These are phyloP conservation scores for Aspergillus thermomutatus DNA, from an alignment of 2,329 filamentous ascomycete genomes.

Conservation along the genomic window DNA sequence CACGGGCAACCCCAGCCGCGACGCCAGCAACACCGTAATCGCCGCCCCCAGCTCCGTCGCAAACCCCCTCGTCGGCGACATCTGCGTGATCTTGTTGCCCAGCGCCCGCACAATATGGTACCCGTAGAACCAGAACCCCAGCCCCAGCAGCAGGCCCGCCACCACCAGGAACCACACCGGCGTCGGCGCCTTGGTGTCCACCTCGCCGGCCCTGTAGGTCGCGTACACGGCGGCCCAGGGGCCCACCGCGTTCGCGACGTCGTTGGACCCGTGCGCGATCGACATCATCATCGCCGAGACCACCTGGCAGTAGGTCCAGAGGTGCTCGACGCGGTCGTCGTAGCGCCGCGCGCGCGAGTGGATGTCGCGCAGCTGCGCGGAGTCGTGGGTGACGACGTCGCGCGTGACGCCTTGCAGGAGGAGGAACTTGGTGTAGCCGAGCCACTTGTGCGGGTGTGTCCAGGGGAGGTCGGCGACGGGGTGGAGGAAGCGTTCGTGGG, in stretches of 20 bases:
- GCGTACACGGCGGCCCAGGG: slow-evolving; percentile 40
- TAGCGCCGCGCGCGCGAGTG: slow-evolving; percentile 43
- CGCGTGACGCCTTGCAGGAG: slow-evolving; percentile 45
- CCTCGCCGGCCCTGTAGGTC: slow-evolving; percentile 30
- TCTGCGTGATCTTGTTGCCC: slow-evolving; percentile 44
- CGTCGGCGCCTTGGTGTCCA: slow-evolving; percentile 31
- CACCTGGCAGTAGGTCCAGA: slow-evolving; percentile 47
- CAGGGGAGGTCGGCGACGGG: slow-evolving; percentile 15
- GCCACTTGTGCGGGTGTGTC: slow-evolving; percentile 22
- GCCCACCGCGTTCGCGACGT: slow-evolving; percentile 44
- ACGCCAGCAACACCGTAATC: slow-evolving; percentile 37
- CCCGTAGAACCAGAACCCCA: slow-evolving; percentile 43
- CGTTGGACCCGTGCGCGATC: slow-evolving; percentile 45
- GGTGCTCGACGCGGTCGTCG: slow-evolving; percentile 47
- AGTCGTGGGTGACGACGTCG: slow-evolving; percentile 42
- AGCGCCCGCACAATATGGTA: slow-evolving; percentile 40
- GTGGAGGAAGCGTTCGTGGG: slow-evolving; percentile 25
- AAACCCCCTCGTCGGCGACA: slow-evolving; percentile 31
- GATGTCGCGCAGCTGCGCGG: slow-evolving; percentile 35
- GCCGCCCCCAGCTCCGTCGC: slow-evolving; percentile 42
- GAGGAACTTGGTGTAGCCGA: slow-evolving; percentile 42
- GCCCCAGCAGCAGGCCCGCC: slow-evolving; percentile 38
- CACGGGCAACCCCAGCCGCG: slow-evolving; percentile 33
- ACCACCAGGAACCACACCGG: slow-evolving; percentile 42
- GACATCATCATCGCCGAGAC: slow-evolving; percentile 42